phyloP scores from a whole-genome alignment of 2,329 filamentous ascomycete species.

The Fusarium sp. region DNA sequence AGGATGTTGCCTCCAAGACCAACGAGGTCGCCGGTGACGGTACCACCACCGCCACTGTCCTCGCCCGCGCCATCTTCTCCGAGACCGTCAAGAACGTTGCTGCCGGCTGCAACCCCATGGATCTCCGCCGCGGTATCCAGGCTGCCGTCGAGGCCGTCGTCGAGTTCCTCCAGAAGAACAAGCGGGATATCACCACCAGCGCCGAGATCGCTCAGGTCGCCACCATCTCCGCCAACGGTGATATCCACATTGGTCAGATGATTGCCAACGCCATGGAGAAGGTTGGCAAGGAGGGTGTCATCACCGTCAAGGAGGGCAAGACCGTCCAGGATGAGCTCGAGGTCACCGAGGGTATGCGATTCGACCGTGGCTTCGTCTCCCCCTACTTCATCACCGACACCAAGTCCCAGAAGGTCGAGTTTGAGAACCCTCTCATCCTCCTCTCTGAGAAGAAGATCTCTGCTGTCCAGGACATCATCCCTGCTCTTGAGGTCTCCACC shows the following conservation, averaged over 20 bases:
- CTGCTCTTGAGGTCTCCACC: slow-evolving; percentile 95
- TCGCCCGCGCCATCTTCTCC: slow-evolving; percentile 98
- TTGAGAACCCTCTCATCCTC: slow-evolving; percentile 98
- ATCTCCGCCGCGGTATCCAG: slow-evolving; percentile 96
- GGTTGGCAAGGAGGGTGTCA: slow-evolving; percentile 99
- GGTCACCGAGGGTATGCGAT: slow-evolving; percentile 99
- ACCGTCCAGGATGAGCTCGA: slow-evolving; percentile 97
- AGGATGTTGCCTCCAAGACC: slow-evolving; percentile 99
- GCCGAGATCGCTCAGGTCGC: slow-evolving; percentile 98
- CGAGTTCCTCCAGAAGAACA: slow-evolving; percentile 93
- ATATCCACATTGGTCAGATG: slow-evolving; percentile 92
- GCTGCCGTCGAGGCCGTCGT: slow-evolving; percentile 95
- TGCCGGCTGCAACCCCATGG: slow-evolving; percentile 99
- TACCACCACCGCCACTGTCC: slow-evolving; percentile 96
- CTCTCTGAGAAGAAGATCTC: slow-evolving; percentile 99
- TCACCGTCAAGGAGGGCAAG: slow-evolving; percentile 99
- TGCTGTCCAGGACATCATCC: slow-evolving; percentile 98
- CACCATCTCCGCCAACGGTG: slow-evolving; percentile 97
- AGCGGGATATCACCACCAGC: slow-evolving; percentile 97
- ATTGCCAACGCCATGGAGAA: slow-evolving; percentile 99
- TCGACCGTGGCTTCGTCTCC: slow-evolving; percentile 98
- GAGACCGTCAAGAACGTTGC: slow-evolving; percentile 99
- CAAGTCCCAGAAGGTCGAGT: slow-evolving; percentile 99
- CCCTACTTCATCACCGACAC: slow-evolving; percentile 99
- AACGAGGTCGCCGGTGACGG: slow-evolving; percentile 99